phyloP scores from a whole-genome alignment of 768 basidiomycete genomes.

The Tylopilus subfusipes region DNA sequence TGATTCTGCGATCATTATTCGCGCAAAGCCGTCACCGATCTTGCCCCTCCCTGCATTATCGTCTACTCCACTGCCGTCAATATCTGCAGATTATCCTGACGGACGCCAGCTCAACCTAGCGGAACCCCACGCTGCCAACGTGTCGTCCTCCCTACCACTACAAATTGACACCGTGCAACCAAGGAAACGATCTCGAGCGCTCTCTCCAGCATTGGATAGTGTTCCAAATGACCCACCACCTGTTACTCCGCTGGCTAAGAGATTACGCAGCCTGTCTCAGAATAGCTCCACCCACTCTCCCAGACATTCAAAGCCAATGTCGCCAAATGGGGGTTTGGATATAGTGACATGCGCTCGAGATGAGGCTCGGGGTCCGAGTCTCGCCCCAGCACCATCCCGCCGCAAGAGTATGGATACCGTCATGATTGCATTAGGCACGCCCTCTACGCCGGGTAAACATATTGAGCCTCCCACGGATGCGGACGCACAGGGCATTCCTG shows the following conservation, averaged over 20 bases:
- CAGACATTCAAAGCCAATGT: background rate
- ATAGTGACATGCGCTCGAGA: constrained; percentile 1
- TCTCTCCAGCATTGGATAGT: constrained; percentile 30
- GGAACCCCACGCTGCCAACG: constrained; percentile 9
- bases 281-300: background rate
- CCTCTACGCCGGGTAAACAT: constrained; percentile 3
- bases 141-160: constrained; percentile 14
- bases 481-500: background rate
- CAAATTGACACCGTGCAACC: constrained; percentile 13
- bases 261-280: constrained; percentile 13
- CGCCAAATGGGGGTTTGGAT: constrained; percentile 9
- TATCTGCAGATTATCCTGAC: constrained; percentile 17
- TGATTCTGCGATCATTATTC: constrained; percentile 18
- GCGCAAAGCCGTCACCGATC: constrained; percentile 46
- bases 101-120: constrained; percentile 9
- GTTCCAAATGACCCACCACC: constrained; percentile 3
- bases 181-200: constrained; percentile 29
- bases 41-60: constrained; percentile 22
- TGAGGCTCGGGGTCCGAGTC: background rate
- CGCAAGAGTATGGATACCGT: background rate
- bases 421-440: background rate
- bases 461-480: background rate
- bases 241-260: constrained; percentile 26
- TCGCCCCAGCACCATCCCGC: background rate
- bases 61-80: constrained; percentile 26